Evolutionary conservation across 2,329 filamentous ascomycete species (phyloP), one percentile per base, ranked within the genome.

Genomic region (Akanthomyces lecanii): DNA sequence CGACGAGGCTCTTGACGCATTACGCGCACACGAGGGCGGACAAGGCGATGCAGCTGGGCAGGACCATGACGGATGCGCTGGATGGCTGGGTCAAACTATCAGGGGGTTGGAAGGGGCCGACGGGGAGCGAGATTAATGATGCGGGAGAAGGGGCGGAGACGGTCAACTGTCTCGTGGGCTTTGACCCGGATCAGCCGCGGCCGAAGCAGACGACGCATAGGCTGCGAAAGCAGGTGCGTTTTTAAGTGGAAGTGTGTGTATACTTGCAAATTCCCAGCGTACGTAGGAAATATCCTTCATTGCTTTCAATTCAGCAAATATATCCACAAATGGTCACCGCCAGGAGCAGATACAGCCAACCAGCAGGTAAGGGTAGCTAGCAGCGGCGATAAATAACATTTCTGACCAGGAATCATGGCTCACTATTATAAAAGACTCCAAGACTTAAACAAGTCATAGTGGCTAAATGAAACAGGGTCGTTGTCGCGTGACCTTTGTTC

Each of bases 121-220:
- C 64, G 30, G 71, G 70, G 11, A 73, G 73, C 38, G 54, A 68
- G 51, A 75, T 75, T 42, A 74, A 74, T 28, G 71, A 73, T 58
- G 65, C 68, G 8, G 71, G 71, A 6, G 67, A 72, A 33, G 72
- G 71, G 1, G 68, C 67, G 8, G 72, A 73, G 66, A 73, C 72
- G 7, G 71, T 74, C n/a, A 74, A 73, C 53, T 74, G 73, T 51
- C 65, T 74, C 8, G 66, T 74, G n/a, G 73, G 72, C 0, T 64
- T 69, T 42, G 67, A 71, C 54, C 71, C 70, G 16, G 71, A 72
- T 33, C 62, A 68, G 65, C 68, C 69, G 53, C 44, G 45, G 44
- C 23, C 30, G 23, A 42, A n/a, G 44, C 40, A 38, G 14, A 16
- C 4, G 12, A 44, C 4, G 12, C 14, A 6, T 1, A 45, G 28